A percentile compares a stretch with the other conserved stretches of the same genome.
Conservation (phyloP, 2,329 filamentous ascomycete genomes). For the Cytospora piceae region DNA sequence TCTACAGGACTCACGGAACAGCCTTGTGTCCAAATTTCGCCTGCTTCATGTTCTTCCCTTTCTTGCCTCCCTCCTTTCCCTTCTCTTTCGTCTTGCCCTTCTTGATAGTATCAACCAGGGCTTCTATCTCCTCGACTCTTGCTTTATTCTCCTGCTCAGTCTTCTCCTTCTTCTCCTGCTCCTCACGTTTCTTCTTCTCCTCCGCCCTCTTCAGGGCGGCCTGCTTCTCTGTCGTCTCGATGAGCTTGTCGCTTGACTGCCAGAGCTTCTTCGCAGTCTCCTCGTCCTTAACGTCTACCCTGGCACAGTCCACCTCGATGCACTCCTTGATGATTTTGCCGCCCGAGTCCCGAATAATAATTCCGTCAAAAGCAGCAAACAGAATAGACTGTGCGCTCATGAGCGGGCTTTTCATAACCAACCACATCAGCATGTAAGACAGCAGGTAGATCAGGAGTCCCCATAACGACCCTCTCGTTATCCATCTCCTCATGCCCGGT, state of each 20-base stretch:
- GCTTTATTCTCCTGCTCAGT: slow-evolving; percentile 37
- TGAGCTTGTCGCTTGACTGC: slow-evolving; percentile 84
- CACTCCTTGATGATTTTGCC: slow-evolving; percentile 89
- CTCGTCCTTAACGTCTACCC: slow-evolving; percentile 78
- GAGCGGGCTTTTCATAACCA: slow-evolving; percentile 81
- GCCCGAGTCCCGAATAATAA: slow-evolving; percentile 65
- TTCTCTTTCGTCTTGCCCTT: slow-evolving; percentile 43
- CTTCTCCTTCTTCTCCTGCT: slow-evolving; percentile 42
- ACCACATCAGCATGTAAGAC: slow-evolving; percentile 81
- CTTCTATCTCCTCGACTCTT: slow-evolving; percentile 39
- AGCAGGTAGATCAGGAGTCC: slow-evolving; percentile 77
- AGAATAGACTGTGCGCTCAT: slow-evolving; percentile 88
- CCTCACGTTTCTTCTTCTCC: slow-evolving; percentile 43
- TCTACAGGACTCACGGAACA: slow-evolving; percentile 28
- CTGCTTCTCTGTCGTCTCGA: slow-evolving; percentile 81
- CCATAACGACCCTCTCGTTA: slow-evolving; percentile 81
- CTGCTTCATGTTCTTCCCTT: slow-evolving; percentile 34
- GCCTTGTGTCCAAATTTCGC: slow-evolving; percentile 31
- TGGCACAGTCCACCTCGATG: slow-evolving; percentile 70
- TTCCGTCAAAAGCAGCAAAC: slow-evolving; percentile 81
- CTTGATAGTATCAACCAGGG: slow-evolving; percentile 50
- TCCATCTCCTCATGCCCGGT: slow-evolving; percentile 83
- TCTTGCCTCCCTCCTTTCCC: slow-evolving; percentile 40
- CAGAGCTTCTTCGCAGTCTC: slow-evolving; percentile 82
- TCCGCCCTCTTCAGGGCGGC: slow-evolving; percentile 62